Evolutionary conservation across 106 monocot species (phyloP).

Genomic region (Dendrobium officinale): DNA sequence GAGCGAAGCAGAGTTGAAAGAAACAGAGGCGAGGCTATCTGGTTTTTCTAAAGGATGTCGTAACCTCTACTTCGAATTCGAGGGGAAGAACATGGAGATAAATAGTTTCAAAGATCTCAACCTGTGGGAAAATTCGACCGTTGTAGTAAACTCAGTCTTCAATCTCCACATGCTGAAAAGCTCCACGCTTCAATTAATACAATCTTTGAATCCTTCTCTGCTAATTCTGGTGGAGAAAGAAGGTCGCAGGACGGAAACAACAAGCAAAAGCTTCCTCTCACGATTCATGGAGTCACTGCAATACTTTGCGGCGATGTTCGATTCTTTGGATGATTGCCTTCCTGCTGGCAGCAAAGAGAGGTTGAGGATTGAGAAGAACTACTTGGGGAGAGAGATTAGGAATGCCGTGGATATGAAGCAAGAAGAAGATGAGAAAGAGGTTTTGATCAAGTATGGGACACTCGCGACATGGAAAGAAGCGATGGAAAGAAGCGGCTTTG

Average conservation of each 20-base stretch:
- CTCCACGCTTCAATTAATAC: conserved; percentile 10
- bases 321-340: conserved; percentile 31
- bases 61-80: conserved; percentile 47
- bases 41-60: conserved; percentile 35
- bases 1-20: conserved; percentile 28
- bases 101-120: conserved; percentile 8
- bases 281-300: conserved; percentile 30
- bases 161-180: conserved; percentile 22
- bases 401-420: conserved; percentile 4
- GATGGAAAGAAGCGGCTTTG: conserved; percentile 30
- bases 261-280: background rate
- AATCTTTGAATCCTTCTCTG: conserved; percentile 27
- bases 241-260: conserved; percentile 7
- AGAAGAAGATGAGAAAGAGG: background rate
- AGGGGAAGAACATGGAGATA: conserved; percentile 14
- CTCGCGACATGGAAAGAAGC: conserved; percentile 25
- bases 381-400: conserved; percentile 41
- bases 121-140: conserved; percentile 17
- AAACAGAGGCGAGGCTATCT: conserved; percentile 34
- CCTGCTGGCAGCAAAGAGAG: conserved; percentile 35
- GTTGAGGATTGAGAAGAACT: conserved; percentile 41
- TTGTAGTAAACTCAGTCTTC: conserved; percentile 44
- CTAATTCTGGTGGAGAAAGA: conserved; percentile 39
- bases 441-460: conserved; percentile 5
- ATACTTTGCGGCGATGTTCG: conserved; percentile 42